Conservation (phyloP, 345 rosid genomes). For the Gossypium arboreum region DNA sequence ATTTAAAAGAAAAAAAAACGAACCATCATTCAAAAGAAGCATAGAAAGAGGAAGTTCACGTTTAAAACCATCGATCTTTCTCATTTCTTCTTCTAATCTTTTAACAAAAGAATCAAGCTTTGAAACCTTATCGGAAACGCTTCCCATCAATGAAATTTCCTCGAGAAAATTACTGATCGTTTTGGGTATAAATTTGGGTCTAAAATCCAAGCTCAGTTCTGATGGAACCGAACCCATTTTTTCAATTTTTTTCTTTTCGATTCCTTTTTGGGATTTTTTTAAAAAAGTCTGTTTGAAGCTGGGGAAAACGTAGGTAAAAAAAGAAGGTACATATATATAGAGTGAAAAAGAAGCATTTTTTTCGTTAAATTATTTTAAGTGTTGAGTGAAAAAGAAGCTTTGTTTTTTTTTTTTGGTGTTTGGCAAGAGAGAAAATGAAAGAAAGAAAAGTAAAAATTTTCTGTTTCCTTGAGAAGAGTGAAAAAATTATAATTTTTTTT, state of each 20-base stretch:
- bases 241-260: neutral
- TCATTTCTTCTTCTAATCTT: constrained; percentile 67
- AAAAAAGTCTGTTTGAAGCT: neutral
- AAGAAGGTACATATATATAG: constrained; percentile 25
- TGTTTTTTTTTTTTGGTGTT: constrained; percentile 10
- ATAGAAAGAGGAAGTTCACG: constrained; percentile 87
- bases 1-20: constrained; percentile 27
- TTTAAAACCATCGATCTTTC: constrained; percentile 71
- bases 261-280: neutral
- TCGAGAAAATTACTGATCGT: constrained; percentile 50
- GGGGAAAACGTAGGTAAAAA: constrained; percentile 6
- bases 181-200: constrained; percentile 42
- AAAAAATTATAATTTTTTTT: neutral
- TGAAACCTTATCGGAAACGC: constrained; percentile 37
- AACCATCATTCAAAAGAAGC: constrained; percentile 77
- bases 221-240: constrained; percentile 54
- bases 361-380: neutral
- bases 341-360: neutral
- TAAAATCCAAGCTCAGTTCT: constrained; percentile 73
- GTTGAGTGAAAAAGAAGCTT: constrained; percentile 19
- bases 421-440: constrained; percentile 15
- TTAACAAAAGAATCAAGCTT: constrained; percentile 49
- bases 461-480: constrained; percentile 7
- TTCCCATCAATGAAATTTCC: constrained; percentile 45
- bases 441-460: neutral